Evolutionary conservation across 2,329 filamentous ascomycete species (phyloP).

Genomic region (Exophiala viscosa): DNA sequence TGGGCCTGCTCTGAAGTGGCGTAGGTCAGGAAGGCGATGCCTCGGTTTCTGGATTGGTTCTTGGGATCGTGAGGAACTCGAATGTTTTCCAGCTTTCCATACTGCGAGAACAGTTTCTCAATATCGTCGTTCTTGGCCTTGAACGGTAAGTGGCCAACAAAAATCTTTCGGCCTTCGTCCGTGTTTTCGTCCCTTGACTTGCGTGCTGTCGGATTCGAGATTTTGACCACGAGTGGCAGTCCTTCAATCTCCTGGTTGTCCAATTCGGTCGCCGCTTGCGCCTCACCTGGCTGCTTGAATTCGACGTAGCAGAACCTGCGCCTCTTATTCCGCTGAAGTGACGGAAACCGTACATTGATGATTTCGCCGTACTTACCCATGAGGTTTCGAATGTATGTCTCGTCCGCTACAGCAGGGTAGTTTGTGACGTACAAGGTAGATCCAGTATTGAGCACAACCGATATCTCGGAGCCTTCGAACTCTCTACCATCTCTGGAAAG

Average conservation of each 20-base stretch:
- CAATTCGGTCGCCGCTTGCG: conserved; percentile 67
- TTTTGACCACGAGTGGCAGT: conserved; percentile 69
- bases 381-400: conserved; percentile 53
- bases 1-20: conserved; percentile 42
- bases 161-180: conserved; percentile 83
- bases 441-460: conserved; percentile 69
- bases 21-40: conserved; percentile 78
- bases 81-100: conserved; percentile 69
- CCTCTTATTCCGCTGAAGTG: conserved; percentile 80
- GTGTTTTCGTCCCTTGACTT: conserved; percentile 75
- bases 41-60: conserved; percentile 61
- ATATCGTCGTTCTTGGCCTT: conserved; percentile 65
- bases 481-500: conserved; percentile 76
- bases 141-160: conserved; percentile 66
- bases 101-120: conserved; percentile 66
- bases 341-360: conserved; percentile 82
- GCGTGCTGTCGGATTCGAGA: conserved; percentile 76
- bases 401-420: conserved; percentile 61
- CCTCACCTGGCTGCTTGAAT: conserved; percentile 67
- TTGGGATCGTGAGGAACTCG: conserved; percentile 66
- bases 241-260: conserved; percentile 65
- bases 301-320: conserved; percentile 95
- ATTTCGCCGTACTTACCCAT: conserved; percentile 71
- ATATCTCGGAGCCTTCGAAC: conserved; percentile 68
- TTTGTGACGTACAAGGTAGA: conserved; percentile 88